phyloP scores from a whole-genome alignment of 129 eudicot genomes.

The Cynara cardunculus region DNA sequence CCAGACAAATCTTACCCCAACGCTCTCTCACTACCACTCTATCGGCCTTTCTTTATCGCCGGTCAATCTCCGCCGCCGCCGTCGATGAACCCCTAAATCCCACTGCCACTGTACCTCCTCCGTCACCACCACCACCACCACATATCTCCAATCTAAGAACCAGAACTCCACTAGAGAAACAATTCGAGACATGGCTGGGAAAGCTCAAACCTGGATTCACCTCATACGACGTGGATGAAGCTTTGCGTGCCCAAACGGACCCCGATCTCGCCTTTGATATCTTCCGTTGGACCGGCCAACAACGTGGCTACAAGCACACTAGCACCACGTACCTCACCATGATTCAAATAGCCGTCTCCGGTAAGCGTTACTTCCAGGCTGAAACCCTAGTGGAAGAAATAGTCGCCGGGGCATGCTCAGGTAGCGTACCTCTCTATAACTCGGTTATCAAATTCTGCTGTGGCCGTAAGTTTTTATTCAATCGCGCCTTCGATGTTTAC shows the following conservation, averaged over 20 bases:
- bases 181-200: conserved; percentile 65
- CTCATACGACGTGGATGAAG: conserved; percentile 49
- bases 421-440: conserved; percentile 51
- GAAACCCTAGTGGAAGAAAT: conserved; percentile 73
- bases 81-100: conserved; percentile 6
- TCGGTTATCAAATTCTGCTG: conserved; percentile 71
- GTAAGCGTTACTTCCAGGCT: conserved; percentile 52
- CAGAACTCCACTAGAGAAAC: conserved; percentile 56
- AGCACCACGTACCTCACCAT: conserved; percentile 70
- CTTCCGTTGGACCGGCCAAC: conserved; percentile 91
- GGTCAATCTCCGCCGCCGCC: conserved; percentile 17
- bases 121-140: conserved; percentile 9
- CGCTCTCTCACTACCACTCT: conserved; percentile 22
- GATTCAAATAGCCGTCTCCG: conserved; percentile 43
- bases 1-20: background rate
- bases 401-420: conserved; percentile 70
- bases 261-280: conserved; percentile 83
- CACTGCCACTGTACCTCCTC: conserved; percentile 15
- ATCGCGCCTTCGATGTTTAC: conserved; percentile 78
- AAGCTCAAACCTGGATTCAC: conserved; percentile 74
- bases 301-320: conserved; percentile 70
- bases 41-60: conserved; percentile 16
- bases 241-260: conserved; percentile 70
- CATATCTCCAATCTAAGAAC: conserved; percentile 24
- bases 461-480: conserved; percentile 51